phyloP scores from a whole-genome alignment of 192 early-diverging fungal species.

The Umbelopsis sp. region DNA sequence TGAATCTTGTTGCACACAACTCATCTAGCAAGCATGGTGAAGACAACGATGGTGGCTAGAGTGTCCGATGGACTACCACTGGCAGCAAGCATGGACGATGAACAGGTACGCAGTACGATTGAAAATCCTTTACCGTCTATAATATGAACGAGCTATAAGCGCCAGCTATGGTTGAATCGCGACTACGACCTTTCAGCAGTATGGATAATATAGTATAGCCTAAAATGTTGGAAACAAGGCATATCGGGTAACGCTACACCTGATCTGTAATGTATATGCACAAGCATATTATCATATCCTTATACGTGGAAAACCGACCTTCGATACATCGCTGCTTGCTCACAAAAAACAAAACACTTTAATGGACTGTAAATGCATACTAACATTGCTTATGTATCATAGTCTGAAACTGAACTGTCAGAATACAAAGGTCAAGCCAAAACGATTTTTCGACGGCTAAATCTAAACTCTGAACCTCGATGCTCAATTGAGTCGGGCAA shows the following conservation, averaged over 20 bases:
- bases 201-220: background rate
- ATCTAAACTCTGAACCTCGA: slow-evolving; percentile 79
- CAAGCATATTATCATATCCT: background rate
- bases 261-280: background rate
- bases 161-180: too few relatives aligned
- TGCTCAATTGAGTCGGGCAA: slow-evolving; percentile 95
- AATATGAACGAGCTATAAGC: too few relatives aligned
- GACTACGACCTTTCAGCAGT: too few relatives aligned
- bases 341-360: too few relatives aligned
- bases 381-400: background rate
- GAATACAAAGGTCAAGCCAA: slow-evolving; percentile 96
- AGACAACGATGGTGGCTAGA: slow-evolving; percentile 92
- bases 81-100: slow-evolving; percentile 96
- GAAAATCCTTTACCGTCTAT: background rate
- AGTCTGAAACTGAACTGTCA: slow-evolving; percentile 79
- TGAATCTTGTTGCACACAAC: background rate
- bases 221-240: too few relatives aligned
- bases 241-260: too few relatives aligned
- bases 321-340: too few relatives aligned
- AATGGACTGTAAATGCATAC: background rate
- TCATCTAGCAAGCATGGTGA: slow-evolving; percentile 72
- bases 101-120: slow-evolving; percentile 59
- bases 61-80: slow-evolving; percentile 92
- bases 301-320: too few relatives aligned
- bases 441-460: slow-evolving; percentile 88